Conservation (phyloP, 2,329 filamentous ascomycete species). For the Stagonosporopsis tanaceti region DNA sequence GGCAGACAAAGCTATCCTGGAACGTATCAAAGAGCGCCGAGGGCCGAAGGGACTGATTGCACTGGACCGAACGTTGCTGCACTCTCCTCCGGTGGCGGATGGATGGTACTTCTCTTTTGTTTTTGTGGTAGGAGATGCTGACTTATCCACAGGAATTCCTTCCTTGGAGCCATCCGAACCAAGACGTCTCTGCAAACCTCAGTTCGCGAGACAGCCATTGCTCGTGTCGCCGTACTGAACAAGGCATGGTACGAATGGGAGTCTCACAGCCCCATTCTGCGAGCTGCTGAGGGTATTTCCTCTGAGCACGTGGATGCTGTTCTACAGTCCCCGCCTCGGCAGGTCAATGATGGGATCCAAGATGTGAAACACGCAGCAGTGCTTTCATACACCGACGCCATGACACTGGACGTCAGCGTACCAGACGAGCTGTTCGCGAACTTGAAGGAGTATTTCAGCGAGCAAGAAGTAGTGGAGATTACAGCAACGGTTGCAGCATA, state of each 20-base stretch:
- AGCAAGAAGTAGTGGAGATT: slow-evolving; percentile 80
- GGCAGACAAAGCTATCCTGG: slow-evolving; percentile 60
- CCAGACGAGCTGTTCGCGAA: slow-evolving; percentile 71
- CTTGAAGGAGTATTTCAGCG: slow-evolving; percentile 68
- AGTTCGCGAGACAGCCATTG: slow-evolving; percentile 80
- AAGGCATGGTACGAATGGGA: slow-evolving; percentile 86
- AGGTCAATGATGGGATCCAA: slow-evolving; percentile 45
- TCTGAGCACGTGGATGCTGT: slow-evolving; percentile 55
- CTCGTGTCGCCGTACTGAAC: slow-evolving; percentile 81
- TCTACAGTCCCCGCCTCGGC: slow-evolving; percentile 28
- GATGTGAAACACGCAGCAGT: slow-evolving; percentile 72
- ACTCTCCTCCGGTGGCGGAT: slow-evolving; percentile 63
- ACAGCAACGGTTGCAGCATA: slow-evolving; percentile 81
- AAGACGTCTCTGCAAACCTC: slow-evolving; percentile 58
- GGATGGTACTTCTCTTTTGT: slow-evolving; percentile 54
- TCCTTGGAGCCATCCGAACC: slow-evolving; percentile 64
- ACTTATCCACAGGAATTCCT: slow-evolving; percentile 56
- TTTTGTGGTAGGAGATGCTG: background rate
- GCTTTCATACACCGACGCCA: slow-evolving; percentile 79
- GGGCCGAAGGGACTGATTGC: slow-evolving; percentile 60
- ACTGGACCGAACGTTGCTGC: slow-evolving; percentile 63
- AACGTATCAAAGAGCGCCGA: slow-evolving; percentile 60
- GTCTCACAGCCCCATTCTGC: slow-evolving; percentile 74
- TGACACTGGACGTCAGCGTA: slow-evolving; percentile 78
- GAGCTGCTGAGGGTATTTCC: slow-evolving; percentile 52